Conservation (phyloP, 1,284 basidiomycete genomes). For the Golubevia pallescens region DNA sequence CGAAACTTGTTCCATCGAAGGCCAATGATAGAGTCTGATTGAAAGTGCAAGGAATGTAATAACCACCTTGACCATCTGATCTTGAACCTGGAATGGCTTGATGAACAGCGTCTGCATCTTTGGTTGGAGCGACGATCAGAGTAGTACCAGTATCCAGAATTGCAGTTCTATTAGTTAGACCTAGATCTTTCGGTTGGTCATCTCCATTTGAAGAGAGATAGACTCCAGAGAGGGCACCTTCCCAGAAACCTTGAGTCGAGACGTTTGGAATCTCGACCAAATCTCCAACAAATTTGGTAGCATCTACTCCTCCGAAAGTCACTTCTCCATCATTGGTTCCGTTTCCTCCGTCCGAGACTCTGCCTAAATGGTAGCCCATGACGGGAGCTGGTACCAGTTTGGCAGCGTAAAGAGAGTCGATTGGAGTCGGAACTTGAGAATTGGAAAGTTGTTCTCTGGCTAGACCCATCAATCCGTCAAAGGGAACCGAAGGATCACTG, state of each 20-base stretch:
- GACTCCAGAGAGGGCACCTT: constrained; percentile 14
- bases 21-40: constrained; percentile 37
- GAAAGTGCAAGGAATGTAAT: constrained; percentile 60
- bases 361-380: constrained; percentile 80
- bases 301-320: constrained; percentile 81
- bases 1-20: constrained; percentile 46
- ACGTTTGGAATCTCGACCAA: constrained; percentile 60
- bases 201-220: constrained; percentile 14
- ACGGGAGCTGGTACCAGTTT: constrained; percentile 75
- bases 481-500: constrained; percentile 66
- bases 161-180: constrained; percentile 24
- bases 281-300: constrained; percentile 71
- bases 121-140: constrained; percentile 56
- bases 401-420: constrained; percentile 74
- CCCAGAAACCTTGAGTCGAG: constrained; percentile 65
- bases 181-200: background rate
- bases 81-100: constrained; percentile 45
- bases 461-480: constrained; percentile 85
- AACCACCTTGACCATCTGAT: constrained; percentile 60
- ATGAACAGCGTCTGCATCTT: constrained; percentile 54
- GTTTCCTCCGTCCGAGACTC: constrained; percentile 67
- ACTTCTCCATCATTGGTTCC: constrained; percentile 76
- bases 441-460: constrained; percentile 67
- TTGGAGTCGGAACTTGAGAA: constrained; percentile 74
- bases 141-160: constrained; percentile 64